Percentiles rank a stretch among this genome's conserved stretches.
These are phyloP conservation scores for Narthecium ossifragum DNA, from an alignment of 106 monocot genomes.

Conservation along the genomic window DNA sequence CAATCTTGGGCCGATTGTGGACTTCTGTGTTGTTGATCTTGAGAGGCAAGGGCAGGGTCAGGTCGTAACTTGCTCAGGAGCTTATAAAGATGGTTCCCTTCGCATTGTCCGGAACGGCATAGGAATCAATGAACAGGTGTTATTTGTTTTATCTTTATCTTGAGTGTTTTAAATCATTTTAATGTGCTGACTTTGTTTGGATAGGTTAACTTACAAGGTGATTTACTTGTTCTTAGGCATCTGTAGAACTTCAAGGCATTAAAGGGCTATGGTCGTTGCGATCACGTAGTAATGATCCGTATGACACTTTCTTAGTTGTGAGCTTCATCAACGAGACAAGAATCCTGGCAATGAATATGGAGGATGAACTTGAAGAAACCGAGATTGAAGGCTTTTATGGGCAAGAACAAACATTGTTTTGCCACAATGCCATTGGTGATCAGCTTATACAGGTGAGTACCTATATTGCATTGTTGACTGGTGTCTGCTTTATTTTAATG, in stretches of 20 bases:
- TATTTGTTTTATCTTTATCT: slow-evolving; percentile 3
- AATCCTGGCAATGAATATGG: slow-evolving; percentile 93
- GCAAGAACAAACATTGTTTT: slow-evolving; percentile 86
- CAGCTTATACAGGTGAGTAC: slow-evolving; percentile 76
- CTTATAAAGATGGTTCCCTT: slow-evolving; percentile 96
- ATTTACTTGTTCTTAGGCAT: slow-evolving; percentile 46
- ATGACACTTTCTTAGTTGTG: slow-evolving; percentile 95
- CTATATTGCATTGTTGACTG: background rate
- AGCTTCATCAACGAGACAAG: slow-evolving; percentile 98
- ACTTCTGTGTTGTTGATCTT: slow-evolving; percentile 98
- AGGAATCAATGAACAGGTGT: slow-evolving; percentile 96
- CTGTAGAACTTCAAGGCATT: slow-evolving; percentile 96
- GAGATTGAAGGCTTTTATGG: slow-evolving; percentile 96
- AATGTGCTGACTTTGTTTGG: background rate
- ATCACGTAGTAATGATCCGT: slow-evolving; percentile 61
- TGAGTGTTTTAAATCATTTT: background rate
- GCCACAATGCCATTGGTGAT: slow-evolving; percentile 84
- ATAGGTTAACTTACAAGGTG: too few relatives aligned
- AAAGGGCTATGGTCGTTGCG: slow-evolving; percentile 96
- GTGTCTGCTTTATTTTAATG: background rate
- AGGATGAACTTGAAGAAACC: slow-evolving; percentile 97
- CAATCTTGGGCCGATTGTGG: slow-evolving; percentile 96
- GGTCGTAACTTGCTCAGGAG: slow-evolving; percentile 97
- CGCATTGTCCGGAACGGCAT: slow-evolving; percentile 95
- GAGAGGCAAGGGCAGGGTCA: slow-evolving; percentile 99